Conservation (phyloP, 768 basidiomycete genomes). For the Nevesoporus exiguus region DNA sequence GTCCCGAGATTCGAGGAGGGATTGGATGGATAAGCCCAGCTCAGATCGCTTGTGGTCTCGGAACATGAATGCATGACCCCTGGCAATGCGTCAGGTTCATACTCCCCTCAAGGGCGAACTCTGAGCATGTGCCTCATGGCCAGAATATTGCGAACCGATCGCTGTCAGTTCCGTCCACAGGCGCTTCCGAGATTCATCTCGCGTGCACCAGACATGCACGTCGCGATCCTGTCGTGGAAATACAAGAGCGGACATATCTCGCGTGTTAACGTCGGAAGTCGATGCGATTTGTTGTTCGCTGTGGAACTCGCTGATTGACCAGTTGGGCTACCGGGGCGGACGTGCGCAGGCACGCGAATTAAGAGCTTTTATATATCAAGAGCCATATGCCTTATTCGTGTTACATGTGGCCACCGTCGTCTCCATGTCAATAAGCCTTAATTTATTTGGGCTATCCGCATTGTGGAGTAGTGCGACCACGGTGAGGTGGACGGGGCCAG, state of each 20-base stretch:
- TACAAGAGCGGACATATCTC: not conserved
- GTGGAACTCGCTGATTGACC: conserved; percentile 3
- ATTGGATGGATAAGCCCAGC: not conserved
- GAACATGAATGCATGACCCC: conserved; percentile 7
- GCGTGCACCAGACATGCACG: not conserved
- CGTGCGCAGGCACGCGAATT: not conserved
- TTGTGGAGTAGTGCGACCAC: conserved; percentile 2
- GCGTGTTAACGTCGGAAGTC: not conserved
- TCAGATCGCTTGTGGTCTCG: not conserved
- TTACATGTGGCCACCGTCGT: conserved; percentile 11
- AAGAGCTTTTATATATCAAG: not conserved
- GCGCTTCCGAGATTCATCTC: conserved; percentile 4
- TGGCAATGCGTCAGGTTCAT: conserved; percentile 3
- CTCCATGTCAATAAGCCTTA: conserved; percentile 16
- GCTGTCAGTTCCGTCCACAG: conserved; percentile 7
- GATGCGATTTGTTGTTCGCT: not conserved
- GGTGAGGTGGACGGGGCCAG: conserved; percentile 14
- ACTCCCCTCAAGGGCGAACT: not conserved
- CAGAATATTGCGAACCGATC: conserved; percentile 1
- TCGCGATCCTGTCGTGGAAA: conserved; percentile 14
- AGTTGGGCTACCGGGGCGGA: not conserved
- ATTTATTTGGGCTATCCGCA: conserved; percentile 8
- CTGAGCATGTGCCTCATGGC: conserved; percentile 10
- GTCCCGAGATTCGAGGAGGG: not conserved
- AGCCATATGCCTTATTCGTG: conserved; percentile 4